Conservation (phyloP, 2,329 filamentous ascomycete genomes). For the Penicillium sp. region DNA sequence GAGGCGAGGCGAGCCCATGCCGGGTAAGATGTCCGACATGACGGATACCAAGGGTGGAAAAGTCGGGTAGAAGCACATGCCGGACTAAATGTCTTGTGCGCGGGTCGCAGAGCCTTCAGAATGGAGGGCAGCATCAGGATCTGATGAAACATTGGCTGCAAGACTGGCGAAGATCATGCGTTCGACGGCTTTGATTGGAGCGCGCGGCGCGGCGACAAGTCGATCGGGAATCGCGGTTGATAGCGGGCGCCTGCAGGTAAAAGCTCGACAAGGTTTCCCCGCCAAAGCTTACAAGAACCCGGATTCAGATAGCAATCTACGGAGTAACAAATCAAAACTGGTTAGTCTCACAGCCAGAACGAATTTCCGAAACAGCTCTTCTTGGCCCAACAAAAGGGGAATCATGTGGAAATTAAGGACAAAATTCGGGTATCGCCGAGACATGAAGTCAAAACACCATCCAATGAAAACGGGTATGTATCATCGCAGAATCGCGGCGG, state of each 20-base stretch:
- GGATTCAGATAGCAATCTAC: constrained; percentile 46
- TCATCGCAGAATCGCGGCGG: constrained; percentile 33
- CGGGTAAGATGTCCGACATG: too few species aligned
- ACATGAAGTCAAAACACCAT: constrained; percentile 9
- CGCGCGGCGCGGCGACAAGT: constrained; percentile 10
- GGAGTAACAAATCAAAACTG: constrained; percentile 22
- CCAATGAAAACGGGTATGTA: constrained; percentile 13
- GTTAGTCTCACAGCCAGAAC: constrained; percentile 31
- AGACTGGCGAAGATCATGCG: constrained; percentile 4
- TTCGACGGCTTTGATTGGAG: constrained; percentile 13
- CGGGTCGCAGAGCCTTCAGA: constrained; percentile 10
- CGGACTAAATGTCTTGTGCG: constrained; percentile 6
- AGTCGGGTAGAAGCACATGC: too few species aligned
- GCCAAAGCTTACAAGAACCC: constrained; percentile 41
- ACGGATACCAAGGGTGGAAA: too few species aligned
- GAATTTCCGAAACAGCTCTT: constrained; percentile 12
- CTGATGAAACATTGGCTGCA: constrained; percentile 7
- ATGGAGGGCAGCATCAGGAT: constrained; percentile 4
- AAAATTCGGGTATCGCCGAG: constrained; percentile 32
- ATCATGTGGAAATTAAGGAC: constrained; percentile 13
- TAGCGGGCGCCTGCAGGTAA: constrained; percentile 16
- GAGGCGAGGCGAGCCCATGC: too few species aligned
- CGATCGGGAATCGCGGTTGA: constrained; percentile 10
- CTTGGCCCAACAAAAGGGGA: constrained; percentile 11
- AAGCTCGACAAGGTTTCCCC: constrained; percentile 19